A percentile compares a stretch with the other conserved stretches of the same genome.
Evolutionary conservation across 148 eudicot species (phyloP).

Genomic region (Vaccinium myrtillus): DNA sequence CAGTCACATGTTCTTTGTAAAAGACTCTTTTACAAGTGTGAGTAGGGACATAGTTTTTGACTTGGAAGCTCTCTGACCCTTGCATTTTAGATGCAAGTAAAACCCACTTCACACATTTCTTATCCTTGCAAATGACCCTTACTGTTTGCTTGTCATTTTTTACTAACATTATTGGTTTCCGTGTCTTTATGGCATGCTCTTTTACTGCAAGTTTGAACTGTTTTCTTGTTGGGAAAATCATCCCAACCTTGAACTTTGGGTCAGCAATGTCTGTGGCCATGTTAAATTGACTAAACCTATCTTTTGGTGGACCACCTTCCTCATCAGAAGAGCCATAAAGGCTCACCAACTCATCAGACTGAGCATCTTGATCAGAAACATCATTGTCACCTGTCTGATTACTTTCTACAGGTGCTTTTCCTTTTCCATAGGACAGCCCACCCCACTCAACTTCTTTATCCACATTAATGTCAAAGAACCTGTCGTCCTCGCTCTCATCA

Average conservation of each 20-base stretch:
- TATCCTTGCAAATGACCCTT: not conserved
- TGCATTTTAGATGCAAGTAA: not conserved
- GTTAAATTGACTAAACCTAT: too few species aligned
- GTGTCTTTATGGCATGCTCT: not conserved
- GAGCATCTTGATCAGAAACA: too few species aligned
- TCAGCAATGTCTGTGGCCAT: not conserved
- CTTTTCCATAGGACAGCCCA: not conserved
- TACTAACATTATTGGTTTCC: not conserved
- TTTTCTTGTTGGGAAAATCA: not conserved
- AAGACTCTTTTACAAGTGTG: not conserved
- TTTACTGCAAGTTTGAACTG: not conserved
- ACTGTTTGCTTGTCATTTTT: not conserved
- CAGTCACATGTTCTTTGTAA: not conserved
- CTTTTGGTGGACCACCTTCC: too few species aligned
- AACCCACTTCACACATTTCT: not conserved
- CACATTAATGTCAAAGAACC: not conserved
- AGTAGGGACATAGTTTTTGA: not conserved
- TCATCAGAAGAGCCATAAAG: too few species aligned
- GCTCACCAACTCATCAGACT: too few species aligned
- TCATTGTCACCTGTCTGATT: too few species aligned
- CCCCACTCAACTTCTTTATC: not conserved
- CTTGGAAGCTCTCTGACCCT: not conserved
- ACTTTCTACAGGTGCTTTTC: not conserved
- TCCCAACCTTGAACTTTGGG: not conserved
- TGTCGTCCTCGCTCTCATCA: not conserved